Conservation (phyloP, 2,329 filamentous ascomycete species). For the Neofusicoccum parvum region DNA sequence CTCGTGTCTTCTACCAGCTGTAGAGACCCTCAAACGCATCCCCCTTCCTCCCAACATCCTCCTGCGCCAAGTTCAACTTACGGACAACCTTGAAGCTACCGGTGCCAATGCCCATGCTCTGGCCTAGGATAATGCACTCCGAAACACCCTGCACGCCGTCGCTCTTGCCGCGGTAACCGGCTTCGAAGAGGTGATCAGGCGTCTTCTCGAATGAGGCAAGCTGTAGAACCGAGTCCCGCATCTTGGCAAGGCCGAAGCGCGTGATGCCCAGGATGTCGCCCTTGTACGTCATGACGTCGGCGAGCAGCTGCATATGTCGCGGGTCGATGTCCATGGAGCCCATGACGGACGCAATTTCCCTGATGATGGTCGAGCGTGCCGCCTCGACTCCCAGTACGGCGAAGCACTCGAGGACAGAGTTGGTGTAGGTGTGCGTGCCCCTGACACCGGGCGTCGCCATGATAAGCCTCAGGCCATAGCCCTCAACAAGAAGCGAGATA, state of each 20-base stretch:
- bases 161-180: constrained; percentile 86
- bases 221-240: constrained; percentile 91
- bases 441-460: constrained; percentile 94
- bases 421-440: constrained; percentile 72
- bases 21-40: constrained; percentile 61
- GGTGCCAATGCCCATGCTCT: constrained; percentile 88
- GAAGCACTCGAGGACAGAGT: constrained; percentile 86
- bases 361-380: constrained; percentile 82
- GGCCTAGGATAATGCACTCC: constrained; percentile 98
- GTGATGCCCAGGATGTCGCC: constrained; percentile 96
- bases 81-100: constrained; percentile 89
- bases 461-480: constrained; percentile 84
- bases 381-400: constrained; percentile 94
- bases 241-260: constrained; percentile 92
- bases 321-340: constrained; percentile 93
- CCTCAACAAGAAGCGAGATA: constrained; percentile 74
- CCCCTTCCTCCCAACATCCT: constrained; percentile 60
- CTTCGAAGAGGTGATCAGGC: constrained; percentile 94
- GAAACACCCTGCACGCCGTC: constrained; percentile 91
- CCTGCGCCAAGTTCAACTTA: constrained; percentile 67
- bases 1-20: not conserved
- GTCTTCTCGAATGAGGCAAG: constrained; percentile 98
- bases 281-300: constrained; percentile 99
- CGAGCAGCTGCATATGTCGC: constrained; percentile 94
- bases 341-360: constrained; percentile 90